Percentiles rank a stretch among this genome's conserved stretches.
Conservation (phyloP, 306 rosid genomes). For the Cicer bijugum region DNA sequence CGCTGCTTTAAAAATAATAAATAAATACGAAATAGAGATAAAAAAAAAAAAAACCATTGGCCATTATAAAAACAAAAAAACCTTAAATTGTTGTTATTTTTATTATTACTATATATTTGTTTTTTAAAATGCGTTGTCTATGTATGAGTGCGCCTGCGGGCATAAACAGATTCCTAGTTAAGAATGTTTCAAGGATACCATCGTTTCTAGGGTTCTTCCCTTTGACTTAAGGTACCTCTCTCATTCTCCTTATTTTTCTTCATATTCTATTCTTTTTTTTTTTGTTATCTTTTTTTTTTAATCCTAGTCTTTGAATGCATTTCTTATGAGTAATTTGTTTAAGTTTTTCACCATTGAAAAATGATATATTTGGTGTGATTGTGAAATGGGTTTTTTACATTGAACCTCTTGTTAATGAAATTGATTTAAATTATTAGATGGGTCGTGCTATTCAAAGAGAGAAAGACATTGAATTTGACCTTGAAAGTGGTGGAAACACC, state of each 20-base stretch:
- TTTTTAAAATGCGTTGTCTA: conserved; percentile 5
- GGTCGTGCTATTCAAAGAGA: conserved; percentile 48
- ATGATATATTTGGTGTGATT: conserved; percentile 27
- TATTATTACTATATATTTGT: neutral
- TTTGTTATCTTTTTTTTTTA: neutral
- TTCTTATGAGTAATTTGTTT: conserved; percentile 21
- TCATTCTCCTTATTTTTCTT: neutral
- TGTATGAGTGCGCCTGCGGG: conserved; percentile 43
- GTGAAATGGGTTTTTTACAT: conserved; percentile 9
- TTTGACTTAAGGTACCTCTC: conserved; percentile 45
- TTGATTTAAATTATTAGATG: conserved; percentile 51
- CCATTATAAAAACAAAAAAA: conserved; percentile 23
- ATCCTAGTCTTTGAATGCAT: conserved; percentile 19
- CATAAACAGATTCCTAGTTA: conserved; percentile 45
- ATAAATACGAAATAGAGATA: neutral
- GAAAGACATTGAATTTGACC: conserved; percentile 50
- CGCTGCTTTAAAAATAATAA: neutral
- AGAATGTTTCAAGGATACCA: conserved; percentile 47
- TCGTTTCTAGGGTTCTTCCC: conserved; percentile 51
- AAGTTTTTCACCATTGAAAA: neutral
- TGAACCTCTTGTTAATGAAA: conserved; percentile 36
- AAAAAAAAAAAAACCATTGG: neutral
- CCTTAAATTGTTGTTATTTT: neutral
- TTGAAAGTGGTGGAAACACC: conserved; percentile 63
- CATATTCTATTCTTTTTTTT: neutral